Percentiles rank a stretch among this genome's conserved stretches.
These are phyloP conservation scores for Bacidia rubella DNA, from an alignment of 495 filamentous ascomycete species.

Conservation along the genomic window DNA sequence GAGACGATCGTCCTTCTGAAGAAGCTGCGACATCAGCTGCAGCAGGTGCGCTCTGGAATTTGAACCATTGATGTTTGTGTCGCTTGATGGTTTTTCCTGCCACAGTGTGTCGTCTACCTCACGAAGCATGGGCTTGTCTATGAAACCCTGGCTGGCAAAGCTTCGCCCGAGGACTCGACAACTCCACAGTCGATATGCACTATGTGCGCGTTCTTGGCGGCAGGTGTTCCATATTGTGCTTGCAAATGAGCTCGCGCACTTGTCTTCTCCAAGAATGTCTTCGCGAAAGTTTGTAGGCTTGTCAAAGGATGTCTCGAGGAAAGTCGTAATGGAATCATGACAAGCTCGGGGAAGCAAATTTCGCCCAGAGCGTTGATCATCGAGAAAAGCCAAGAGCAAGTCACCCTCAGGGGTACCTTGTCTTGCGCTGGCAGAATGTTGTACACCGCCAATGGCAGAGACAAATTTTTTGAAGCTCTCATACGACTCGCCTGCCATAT, in stretches of 20 bases:
- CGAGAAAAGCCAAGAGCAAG: constrained; percentile 58
- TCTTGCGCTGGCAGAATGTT: constrained; percentile 43
- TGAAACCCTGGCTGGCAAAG: constrained; percentile 60
- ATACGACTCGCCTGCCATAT: constrained; percentile 31
- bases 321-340: constrained; percentile 52
- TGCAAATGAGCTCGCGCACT: constrained; percentile 43
- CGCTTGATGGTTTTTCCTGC: neutral
- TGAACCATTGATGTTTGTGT: neutral
- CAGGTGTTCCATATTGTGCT: constrained; percentile 63
- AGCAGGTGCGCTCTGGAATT: constrained; percentile 35
- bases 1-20: constrained; percentile 45
- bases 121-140: constrained; percentile 41
- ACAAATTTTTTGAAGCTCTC: constrained; percentile 51
- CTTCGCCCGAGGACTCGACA: constrained; percentile 71
- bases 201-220: constrained; percentile 42
- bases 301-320: constrained; percentile 63
- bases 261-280: constrained; percentile 50
- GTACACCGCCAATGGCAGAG: constrained; percentile 44
- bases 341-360: constrained; percentile 55
- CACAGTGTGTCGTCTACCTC: constrained; percentile 30
- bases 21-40: constrained; percentile 49
- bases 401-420: constrained; percentile 53
- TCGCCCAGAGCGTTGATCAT: constrained; percentile 47
- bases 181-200: constrained; percentile 69
- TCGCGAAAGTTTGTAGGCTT: constrained; percentile 37